These are phyloP conservation scores for Rhinocladiella similis DNA, from an alignment of 2,329 filamentous ascomycete genomes.

Conservation along the genomic window DNA sequence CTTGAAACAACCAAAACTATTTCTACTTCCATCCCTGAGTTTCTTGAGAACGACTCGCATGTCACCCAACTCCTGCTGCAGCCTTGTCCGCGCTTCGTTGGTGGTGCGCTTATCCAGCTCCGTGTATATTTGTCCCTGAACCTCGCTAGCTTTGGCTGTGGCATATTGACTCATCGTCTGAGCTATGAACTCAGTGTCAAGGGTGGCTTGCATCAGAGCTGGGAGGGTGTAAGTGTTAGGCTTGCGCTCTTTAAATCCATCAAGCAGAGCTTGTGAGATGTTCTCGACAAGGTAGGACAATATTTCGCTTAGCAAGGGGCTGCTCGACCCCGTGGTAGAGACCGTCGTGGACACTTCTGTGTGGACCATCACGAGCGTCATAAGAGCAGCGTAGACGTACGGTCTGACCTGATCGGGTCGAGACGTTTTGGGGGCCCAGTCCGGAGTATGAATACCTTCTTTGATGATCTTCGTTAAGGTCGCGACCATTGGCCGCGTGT, in stretches of 20 bases:
- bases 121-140: conserved; percentile 88
- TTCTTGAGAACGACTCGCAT: conserved; percentile 86
- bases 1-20: conserved; percentile 84
- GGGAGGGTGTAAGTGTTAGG: conserved; percentile 66
- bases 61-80: conserved; percentile 86
- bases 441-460: conserved; percentile 67
- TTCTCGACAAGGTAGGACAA: conserved; percentile 85
- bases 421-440: conserved; percentile 65
- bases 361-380: conserved; percentile 86
- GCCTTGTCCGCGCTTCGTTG: conserved; percentile 72
- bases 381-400: conserved; percentile 85
- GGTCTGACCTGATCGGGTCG: conserved; percentile 74
- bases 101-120: conserved; percentile 87
- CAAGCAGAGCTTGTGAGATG: conserved; percentile 75
- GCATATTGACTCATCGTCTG: conserved; percentile 91
- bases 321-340: conserved; percentile 61
- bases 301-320: conserved; percentile 74
- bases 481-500: conserved; percentile 75
- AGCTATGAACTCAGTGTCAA: conserved; percentile 95
- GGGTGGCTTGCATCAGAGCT: conserved; percentile 91
- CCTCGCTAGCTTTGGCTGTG: conserved; percentile 74
- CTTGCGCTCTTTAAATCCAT: conserved; percentile 68
- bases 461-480: conserved; percentile 69
- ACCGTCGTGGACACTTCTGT: conserved; percentile 81
- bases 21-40: conserved; percentile 76